A percentile compares a stretch with the other conserved stretches of the same genome.
Conservation (phyloP, 2,329 filamentous ascomycete species). For the Raffaelea albimanens region DNA sequence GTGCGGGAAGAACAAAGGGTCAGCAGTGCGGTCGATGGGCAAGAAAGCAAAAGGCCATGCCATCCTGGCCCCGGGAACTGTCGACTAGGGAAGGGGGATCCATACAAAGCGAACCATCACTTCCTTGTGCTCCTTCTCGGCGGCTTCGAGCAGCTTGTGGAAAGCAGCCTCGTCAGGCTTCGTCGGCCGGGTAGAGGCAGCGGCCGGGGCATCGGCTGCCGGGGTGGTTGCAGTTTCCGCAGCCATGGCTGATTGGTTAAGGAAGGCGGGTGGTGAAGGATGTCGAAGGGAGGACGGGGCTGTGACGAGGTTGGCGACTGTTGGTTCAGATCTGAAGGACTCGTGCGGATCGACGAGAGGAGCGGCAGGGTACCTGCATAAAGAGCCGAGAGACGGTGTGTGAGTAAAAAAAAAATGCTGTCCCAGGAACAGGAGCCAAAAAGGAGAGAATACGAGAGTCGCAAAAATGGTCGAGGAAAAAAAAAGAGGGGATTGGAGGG, state of each 20-base stretch:
- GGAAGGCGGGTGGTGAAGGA: neutral
- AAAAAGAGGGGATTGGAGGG: too few relatives aligned
- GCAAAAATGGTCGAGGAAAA: neutral
- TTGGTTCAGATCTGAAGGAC: too few relatives aligned
- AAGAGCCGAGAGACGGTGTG: too few relatives aligned
- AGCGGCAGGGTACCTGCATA: too few relatives aligned
- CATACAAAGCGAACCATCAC: slow-evolving; percentile 51
- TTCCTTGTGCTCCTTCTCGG: slow-evolving; percentile 77
- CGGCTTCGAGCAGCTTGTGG: slow-evolving; percentile 68
- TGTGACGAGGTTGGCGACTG: too few relatives aligned
- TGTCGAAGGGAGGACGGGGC: too few relatives aligned
- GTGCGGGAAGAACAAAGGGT: slow-evolving; percentile 5
- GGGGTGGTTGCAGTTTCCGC: slow-evolving; percentile 25
- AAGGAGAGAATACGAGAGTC: neutral
- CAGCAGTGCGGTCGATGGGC: slow-evolving; percentile 4
- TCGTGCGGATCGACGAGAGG: too few relatives aligned
- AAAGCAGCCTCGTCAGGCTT: slow-evolving; percentile 82
- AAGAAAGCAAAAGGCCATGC: too few relatives aligned
- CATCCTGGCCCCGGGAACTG: too few relatives aligned
- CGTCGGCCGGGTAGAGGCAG: slow-evolving; percentile 55
- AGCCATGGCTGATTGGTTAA: slow-evolving; percentile 35
- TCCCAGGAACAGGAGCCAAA: neutral
- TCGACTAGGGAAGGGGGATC: neutral
- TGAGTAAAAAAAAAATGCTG: too few relatives aligned
- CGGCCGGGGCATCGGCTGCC: slow-evolving; percentile 31